phyloP scores from a whole-genome alignment of 2,329 filamentous ascomycete genomes.

The Elsinoe perseae region DNA sequence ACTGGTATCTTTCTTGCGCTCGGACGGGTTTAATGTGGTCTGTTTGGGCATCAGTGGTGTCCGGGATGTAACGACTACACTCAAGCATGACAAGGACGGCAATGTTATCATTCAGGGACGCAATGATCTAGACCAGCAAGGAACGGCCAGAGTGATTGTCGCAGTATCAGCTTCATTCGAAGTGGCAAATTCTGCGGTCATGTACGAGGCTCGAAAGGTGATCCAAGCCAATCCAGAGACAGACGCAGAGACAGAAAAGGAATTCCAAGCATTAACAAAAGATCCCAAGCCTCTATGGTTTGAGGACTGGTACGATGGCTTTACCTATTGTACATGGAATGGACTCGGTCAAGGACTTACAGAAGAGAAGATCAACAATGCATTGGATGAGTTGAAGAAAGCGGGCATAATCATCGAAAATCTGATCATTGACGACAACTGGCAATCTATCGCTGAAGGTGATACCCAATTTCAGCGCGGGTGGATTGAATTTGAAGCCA shows the following conservation, averaged over 20 bases:
- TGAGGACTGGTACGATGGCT: constrained; percentile 82
- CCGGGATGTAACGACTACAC: constrained; percentile 59
- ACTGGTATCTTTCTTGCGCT: constrained; percentile 66
- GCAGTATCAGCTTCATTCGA: constrained; percentile 68
- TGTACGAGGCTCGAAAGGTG: constrained; percentile 76
- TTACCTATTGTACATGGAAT: constrained; percentile 98
- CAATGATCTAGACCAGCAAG: constrained; percentile 57
- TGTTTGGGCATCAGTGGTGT: constrained; percentile 70
- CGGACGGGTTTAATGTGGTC: constrained; percentile 65
- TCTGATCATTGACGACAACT: constrained; percentile 94
- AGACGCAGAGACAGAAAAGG: constrained; percentile 37
- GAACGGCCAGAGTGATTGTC: constrained; percentile 57
- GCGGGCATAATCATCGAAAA: constrained; percentile 70
- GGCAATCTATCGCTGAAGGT: constrained; percentile 66
- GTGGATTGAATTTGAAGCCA: constrained; percentile 82
- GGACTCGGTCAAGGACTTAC: constrained; percentile 75
- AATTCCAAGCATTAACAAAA: constrained; percentile 41
- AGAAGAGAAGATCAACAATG: constrained; percentile 68
- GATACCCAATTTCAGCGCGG: constrained; percentile 45
- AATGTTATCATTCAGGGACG: constrained; percentile 60
- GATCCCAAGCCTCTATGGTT: constrained; percentile 58
- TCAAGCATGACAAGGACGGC: constrained; percentile 58
- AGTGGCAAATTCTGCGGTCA: constrained; percentile 65
- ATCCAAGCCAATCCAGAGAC: constrained; percentile 40
- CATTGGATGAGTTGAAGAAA: constrained; percentile 62